phyloP scores from a whole-genome alignment of 2,329 filamentous ascomycete species.

The Helminthosporium solani region DNA sequence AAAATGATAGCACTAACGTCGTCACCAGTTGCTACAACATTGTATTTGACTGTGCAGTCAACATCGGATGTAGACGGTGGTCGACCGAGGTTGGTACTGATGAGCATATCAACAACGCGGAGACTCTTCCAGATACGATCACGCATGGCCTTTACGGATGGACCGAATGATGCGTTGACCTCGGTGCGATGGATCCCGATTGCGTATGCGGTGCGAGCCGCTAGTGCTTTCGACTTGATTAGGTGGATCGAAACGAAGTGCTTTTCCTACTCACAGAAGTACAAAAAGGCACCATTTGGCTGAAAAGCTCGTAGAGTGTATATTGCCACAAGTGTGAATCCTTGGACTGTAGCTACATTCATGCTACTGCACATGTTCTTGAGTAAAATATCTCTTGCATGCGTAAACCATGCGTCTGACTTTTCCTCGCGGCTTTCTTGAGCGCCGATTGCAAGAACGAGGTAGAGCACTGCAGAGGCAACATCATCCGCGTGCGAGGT shows the following conservation, averaged over 20 bases:
- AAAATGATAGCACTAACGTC: slow-evolving; percentile 23
- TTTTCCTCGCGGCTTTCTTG: slow-evolving; percentile 46
- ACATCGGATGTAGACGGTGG: slow-evolving; percentile 56
- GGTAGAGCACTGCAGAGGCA: slow-evolving; percentile 51
- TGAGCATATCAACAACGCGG: slow-evolving; percentile 53
- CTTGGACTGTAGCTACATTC: slow-evolving; percentile 53
- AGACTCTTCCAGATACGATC: slow-evolving; percentile 57
- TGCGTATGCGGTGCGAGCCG: slow-evolving; percentile 54
- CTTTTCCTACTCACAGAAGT: slow-evolving; percentile 42
- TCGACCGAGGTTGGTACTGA: slow-evolving; percentile 54
- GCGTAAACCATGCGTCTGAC: slow-evolving; percentile 51
- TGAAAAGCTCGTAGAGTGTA: slow-evolving; percentile 55
- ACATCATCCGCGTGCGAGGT: slow-evolving; percentile 39
- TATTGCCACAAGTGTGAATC: slow-evolving; percentile 53
- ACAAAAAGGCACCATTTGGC: slow-evolving; percentile 55
- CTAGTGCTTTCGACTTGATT: slow-evolving; percentile 34
- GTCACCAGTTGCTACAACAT: slow-evolving; percentile 22
- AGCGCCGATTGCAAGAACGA: slow-evolving; percentile 53
- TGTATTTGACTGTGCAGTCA: slow-evolving; percentile 48
- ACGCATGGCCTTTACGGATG: slow-evolving; percentile 43
- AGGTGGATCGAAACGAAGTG: background rate
- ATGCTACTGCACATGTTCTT: slow-evolving; percentile 52
- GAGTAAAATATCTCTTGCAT: slow-evolving; percentile 48
- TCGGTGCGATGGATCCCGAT: slow-evolving; percentile 55
- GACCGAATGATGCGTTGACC: slow-evolving; percentile 53